phyloP scores from a whole-genome alignment of 2,329 filamentous ascomycete species.

The Orbilia oligospora region DNA sequence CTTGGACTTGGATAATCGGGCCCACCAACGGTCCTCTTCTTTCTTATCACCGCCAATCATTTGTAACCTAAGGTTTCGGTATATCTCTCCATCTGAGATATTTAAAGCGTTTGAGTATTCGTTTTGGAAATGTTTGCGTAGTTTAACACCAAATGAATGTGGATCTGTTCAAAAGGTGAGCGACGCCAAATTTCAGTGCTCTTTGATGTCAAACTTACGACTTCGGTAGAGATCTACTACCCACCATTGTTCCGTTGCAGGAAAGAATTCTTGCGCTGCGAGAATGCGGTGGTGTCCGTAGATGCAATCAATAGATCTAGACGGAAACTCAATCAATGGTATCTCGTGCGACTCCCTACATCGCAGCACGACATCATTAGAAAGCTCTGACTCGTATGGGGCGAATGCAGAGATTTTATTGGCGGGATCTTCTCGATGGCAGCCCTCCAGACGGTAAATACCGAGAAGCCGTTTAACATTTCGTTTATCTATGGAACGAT shows the following conservation, averaged over 20 bases:
- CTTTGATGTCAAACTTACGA: neutral
- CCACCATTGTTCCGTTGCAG: conserved; percentile 1
- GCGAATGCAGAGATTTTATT: conserved; percentile 28
- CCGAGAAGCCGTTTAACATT: conserved; percentile 23
- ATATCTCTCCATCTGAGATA: conserved; percentile 11
- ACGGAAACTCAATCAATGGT: conserved; percentile 18
- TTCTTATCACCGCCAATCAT: neutral
- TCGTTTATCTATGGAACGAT: conserved; percentile 14
- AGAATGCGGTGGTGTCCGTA: conserved; percentile 26
- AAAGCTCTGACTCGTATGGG: neutral
- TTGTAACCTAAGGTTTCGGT: conserved; percentile 19
- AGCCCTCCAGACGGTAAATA: conserved; percentile 23
- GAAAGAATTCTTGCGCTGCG: conserved; percentile 10
- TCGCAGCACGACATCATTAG: neutral
- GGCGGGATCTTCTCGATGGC: neutral
- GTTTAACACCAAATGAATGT: neutral
- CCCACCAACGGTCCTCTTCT: conserved; percentile 21
- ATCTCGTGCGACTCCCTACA: neutral
- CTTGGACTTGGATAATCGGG: conserved; percentile 18
- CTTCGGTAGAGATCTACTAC: conserved; percentile 3
- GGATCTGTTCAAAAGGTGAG: neutral
- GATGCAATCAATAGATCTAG: conserved; percentile 16
- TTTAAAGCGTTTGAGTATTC: conserved; percentile 21
- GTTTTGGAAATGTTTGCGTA: conserved; percentile 14
- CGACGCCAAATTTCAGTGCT: neutral